These are phyloP conservation scores for Eimeria brunetti DNA, from an alignment of 169 alveolate species.

Conservation along the genomic window DNA sequence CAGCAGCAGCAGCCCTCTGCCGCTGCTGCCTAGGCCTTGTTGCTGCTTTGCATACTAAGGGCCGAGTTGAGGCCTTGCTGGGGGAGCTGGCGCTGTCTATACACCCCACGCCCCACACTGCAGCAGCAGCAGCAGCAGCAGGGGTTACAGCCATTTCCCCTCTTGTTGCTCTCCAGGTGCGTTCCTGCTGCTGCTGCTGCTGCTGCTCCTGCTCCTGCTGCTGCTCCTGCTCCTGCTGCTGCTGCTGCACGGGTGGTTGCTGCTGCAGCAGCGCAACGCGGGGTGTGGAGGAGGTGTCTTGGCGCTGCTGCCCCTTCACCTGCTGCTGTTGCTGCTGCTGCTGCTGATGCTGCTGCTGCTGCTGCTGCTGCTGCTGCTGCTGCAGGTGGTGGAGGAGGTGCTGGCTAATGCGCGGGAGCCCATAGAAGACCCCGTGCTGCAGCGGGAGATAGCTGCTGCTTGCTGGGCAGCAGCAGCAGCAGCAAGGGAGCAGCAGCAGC, in stretches of 20 bases:
- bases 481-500: conserved; percentile 14
- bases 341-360: conserved; percentile 17
- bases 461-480: conserved; percentile 43
- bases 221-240: not conserved
- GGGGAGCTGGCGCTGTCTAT: conserved; percentile 75
- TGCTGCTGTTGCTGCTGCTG: not conserved
- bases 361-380: not conserved
- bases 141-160: not conserved
- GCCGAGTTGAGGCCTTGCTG: conserved; percentile 81
- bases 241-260: not conserved
- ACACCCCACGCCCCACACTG: conserved; percentile 48
- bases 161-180: not conserved
- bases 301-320: too few relatives aligned
- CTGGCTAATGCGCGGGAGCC: not conserved
- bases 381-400: not conserved
- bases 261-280: too few relatives aligned
- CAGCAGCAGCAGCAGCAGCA: conserved; percentile 36
- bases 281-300: too few relatives aligned
- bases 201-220: conserved; percentile 35
- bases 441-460: not conserved
- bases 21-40: conserved; percentile 76
- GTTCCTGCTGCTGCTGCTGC: conserved; percentile 16
- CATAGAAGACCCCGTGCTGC: not conserved
- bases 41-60: conserved; percentile 49
- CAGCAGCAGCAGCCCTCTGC: conserved; percentile 64